Base-by-base conservation (phyloP, 2,329 filamentous ascomycete genomes). In the Elsinoe batatas region DNA sequence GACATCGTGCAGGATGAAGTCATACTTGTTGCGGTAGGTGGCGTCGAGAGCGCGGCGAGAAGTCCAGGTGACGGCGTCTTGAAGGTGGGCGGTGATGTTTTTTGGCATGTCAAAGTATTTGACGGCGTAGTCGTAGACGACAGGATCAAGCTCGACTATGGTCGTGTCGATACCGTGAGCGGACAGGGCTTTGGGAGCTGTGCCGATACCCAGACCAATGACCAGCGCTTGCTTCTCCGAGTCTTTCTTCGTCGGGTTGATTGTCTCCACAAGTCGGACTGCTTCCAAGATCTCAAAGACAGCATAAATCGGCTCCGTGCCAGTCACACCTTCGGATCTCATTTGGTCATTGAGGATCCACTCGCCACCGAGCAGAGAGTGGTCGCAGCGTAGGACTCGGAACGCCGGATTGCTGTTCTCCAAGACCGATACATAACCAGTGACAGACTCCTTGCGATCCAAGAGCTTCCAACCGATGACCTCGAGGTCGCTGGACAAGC, bases 211-310 rank as follows among this genome's bases (percentile, higher is more conserved):
- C 17, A 97, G 81, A 5, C 93, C 93, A 62, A 98, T 87, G 54
- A 95, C 87, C 3, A 97, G 77, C 1, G 91, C 91, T 49, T 81
- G 87, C 44, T 87, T 87, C 58, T 87, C 74, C n/a, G 71, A 71
- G 62, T 91, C 87, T 72, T 72, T 53, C 75, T 70, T 12, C 70
- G 72, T 30, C 10, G 60, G 60, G n/a, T 53, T 18, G 5, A 57
- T 3, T 3, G 75, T 75, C 62, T 93, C 77, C 20, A 95, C 77
- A 32, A 98, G 78, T 18, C 93, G 81, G 5, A 97, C 85, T 3
- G 91, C 89, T 69, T 98, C 93, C 1, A 98, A 80, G 79, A 95
- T 94, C 22, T 88, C 85, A 68, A 98, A 98, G n/a, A 97, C 86
- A 8, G 88, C 85, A 67, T 97, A 98, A 56, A 98, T 88, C 0